These are phyloP conservation scores for Capronia coronata DNA, from an alignment of 2,329 filamentous ascomycete species.

Conservation along the genomic window DNA sequence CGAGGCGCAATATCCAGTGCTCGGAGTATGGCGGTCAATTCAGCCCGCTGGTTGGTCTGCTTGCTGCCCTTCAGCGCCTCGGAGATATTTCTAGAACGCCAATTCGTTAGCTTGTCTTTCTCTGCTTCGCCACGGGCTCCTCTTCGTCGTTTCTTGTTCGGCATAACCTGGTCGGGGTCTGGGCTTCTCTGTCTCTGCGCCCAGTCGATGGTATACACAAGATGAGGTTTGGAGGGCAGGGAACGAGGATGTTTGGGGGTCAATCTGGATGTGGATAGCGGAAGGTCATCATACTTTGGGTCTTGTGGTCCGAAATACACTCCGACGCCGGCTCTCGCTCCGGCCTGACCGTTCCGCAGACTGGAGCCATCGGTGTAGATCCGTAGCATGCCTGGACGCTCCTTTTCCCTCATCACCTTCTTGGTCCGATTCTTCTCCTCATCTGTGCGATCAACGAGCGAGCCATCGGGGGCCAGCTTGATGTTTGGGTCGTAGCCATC, in stretches of 20 bases:
- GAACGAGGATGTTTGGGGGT: constrained; percentile 5
- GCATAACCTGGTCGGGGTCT: neutral
- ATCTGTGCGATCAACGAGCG: constrained; percentile 50
- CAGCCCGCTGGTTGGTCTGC: constrained; percentile 95
- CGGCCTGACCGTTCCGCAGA: constrained; percentile 50
- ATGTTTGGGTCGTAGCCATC: constrained; percentile 58
- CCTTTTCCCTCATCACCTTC: constrained; percentile 35
- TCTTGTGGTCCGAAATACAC: constrained; percentile 59
- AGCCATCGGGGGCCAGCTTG: constrained; percentile 49
- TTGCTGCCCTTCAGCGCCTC: constrained; percentile 65
- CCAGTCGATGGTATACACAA: constrained; percentile 28
- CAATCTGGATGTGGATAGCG: constrained; percentile 12
- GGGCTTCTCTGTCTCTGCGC: constrained; percentile 10
- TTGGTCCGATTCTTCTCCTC: constrained; percentile 46
- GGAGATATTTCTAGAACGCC: constrained; percentile 57
- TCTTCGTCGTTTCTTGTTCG: constrained; percentile 5
- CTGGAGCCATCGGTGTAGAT: constrained; percentile 62
- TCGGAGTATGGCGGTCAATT: constrained; percentile 78
- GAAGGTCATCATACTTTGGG: constrained; percentile 41
- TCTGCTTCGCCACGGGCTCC: constrained; percentile 7
- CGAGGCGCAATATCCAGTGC: constrained; percentile 69
- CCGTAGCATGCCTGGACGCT: constrained; percentile 46
- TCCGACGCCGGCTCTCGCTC: constrained; percentile 55
- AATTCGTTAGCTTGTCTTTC: constrained; percentile 25
- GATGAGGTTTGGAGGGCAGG: constrained; percentile 14